Percentiles rank a stretch among this genome's conserved stretches.
These are phyloP conservation scores for Henckelia pumila DNA, from an alignment of 257 asterid species.

Conservation along the genomic window DNA sequence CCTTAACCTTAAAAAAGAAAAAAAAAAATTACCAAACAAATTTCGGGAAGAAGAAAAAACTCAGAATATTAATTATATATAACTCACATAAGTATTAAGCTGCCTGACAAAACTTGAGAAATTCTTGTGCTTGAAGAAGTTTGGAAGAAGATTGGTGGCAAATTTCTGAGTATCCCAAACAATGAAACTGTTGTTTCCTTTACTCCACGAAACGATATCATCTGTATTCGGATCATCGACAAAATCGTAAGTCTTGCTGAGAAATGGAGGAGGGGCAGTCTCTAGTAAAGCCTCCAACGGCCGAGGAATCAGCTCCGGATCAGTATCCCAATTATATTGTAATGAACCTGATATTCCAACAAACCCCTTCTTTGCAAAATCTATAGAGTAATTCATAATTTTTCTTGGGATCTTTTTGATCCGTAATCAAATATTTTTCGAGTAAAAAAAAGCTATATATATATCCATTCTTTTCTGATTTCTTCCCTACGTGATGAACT, in stretches of 20 bases:
- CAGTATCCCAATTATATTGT: not conserved
- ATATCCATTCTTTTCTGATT: too few relatives aligned
- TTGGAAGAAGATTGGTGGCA: constrained; percentile 44
- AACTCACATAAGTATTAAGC: constrained; percentile 57
- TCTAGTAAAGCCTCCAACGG: constrained; percentile 43
- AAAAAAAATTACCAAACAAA: too few relatives aligned
- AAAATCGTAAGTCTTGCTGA: constrained; percentile 46
- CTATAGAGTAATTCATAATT: too few relatives aligned
- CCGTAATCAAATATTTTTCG: too few relatives aligned
- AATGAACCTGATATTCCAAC: not conserved
- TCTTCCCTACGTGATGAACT: too few relatives aligned
- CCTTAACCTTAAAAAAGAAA: too few relatives aligned
- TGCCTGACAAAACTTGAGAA: constrained; percentile 61
- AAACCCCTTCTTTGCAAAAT: not conserved
- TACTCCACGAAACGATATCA: constrained; percentile 44
- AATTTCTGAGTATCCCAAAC: constrained; percentile 49
- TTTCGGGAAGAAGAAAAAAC: too few relatives aligned
- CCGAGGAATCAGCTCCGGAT: constrained; percentile 26
- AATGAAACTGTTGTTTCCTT: constrained; percentile 48
- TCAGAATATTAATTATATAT: too few relatives aligned
- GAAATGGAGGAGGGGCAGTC: constrained; percentile 49
- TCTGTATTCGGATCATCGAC: constrained; percentile 45
- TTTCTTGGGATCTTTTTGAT: too few relatives aligned
- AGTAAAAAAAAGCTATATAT: too few relatives aligned
- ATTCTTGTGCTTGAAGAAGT: constrained; percentile 56